These are phyloP conservation scores for sorghum (Sorghum bicolor) DNA, from an alignment of 176 grass and related monocot genomes.

Conservation along the genomic window Sorghum_bicolor_NCBIv3 NC_012879.2:55039501-55040000, in stretches of 20 bases:
- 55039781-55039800: background rate
- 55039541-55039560: background rate
- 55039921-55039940: background rate
- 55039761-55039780: background rate
- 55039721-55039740: background rate
- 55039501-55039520: background rate
- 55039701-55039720: no score
- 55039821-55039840: background rate
- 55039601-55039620: conserved; percentile 5
- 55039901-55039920: background rate
- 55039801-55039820: background rate
- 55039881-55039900: background rate
- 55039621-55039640: background rate
- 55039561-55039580: background rate
- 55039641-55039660: background rate
- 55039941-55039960: background rate
- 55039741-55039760: background rate
- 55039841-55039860: background rate
- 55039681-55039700: no score
- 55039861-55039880: background rate
- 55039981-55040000: background rate
- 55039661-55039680: background rate
- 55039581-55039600: background rate
- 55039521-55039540: background rate
- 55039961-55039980: background rate